Evolutionary conservation across 2,329 filamentous ascomycete genomes (phyloP), one percentile per base, ranked within the genome.

Genomic region (Ceratocystis diversiconidia): DNA sequence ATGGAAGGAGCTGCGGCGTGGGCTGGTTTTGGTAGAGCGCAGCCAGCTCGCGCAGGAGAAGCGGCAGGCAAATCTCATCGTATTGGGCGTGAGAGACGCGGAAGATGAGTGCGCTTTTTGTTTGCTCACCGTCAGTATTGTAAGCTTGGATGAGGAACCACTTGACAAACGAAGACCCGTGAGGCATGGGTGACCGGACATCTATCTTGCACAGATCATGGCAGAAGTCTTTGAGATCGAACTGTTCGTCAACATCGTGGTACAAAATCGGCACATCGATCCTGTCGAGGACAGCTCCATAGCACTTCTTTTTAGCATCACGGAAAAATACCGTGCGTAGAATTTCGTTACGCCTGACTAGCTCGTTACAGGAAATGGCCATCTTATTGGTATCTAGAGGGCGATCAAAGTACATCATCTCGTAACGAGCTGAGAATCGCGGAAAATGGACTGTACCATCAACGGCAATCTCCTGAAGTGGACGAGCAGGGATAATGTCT

Each of bases 11-110:
- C 2, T 52, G 41, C 44, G 65, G 64, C 2, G 66, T 50, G 5
- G 66, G 61, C 22, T 59, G 15, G 64, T 67, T 68, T 55, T 72
- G 66, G 67, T 75, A 75, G 5, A 85, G 75, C 0, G 78, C 77
- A 2, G 80, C 81, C 50, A 88, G 79, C 70, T 86, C 83, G 19
- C 77, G 78, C 66, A 87, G 79, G 22, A 87, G 78, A n/a, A 79
- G 75, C 0, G 84, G 81, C 7, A 88, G 77, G 69, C 82, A 87
- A 25, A 88, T 84, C 68, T 85, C 85, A 69, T 88, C 85, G 71
- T 87, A 88, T 69, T 88, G 85, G 0, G 85, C 82, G 72, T 88
- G 85, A 0, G 85, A 87, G 65, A 88, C 80, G 65, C 85, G 81
- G 71, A 86, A 79, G 67, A 81, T 75, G 15, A 87, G 79, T 61